Conservation (phyloP, 2,329 filamentous ascomycete species). For the Aspergillus quadrilineatus region DNA sequence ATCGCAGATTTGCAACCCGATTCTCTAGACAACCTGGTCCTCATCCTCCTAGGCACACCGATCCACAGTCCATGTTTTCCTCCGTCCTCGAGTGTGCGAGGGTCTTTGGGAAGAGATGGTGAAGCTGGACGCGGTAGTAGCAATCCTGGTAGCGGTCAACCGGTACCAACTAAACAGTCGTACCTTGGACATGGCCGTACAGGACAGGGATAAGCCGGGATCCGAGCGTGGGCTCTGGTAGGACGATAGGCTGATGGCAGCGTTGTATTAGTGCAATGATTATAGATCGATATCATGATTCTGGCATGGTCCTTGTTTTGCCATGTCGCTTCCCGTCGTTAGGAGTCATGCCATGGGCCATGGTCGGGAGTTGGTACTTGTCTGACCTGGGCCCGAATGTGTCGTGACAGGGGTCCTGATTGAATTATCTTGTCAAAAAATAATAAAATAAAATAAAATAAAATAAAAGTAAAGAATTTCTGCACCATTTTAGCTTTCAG, state of each 20-base stretch:
- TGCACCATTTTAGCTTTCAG: no score
- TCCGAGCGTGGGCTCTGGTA: neutral
- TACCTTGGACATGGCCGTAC: neutral
- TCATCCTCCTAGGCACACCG: neutral
- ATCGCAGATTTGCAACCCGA: neutral
- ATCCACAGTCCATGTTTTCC: neutral
- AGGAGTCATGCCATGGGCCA: constrained; percentile 5
- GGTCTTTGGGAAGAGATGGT: neutral
- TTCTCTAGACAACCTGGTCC: neutral
- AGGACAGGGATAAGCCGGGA: neutral
- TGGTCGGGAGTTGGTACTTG: neutral
- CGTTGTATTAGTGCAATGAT: constrained; percentile 1
- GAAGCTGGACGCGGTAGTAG: neutral
- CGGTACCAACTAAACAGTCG: neutral
- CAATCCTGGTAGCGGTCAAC: neutral
- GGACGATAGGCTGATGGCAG: neutral
- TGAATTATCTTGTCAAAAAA: no score
- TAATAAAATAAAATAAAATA: no score
- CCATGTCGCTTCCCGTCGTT: constrained; percentile 7
- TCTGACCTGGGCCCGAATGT: neutral
- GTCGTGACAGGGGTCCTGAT: neutral
- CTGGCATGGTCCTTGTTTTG: neutral
- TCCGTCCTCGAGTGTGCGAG: neutral
- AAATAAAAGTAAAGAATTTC: no score
- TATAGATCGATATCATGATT: constrained; percentile 8